Percentiles rank a stretch among this genome's conserved stretches.
Conservation (phyloP, 2,329 filamentous ascomycete genomes). For the Fusarium illudens region DNA sequence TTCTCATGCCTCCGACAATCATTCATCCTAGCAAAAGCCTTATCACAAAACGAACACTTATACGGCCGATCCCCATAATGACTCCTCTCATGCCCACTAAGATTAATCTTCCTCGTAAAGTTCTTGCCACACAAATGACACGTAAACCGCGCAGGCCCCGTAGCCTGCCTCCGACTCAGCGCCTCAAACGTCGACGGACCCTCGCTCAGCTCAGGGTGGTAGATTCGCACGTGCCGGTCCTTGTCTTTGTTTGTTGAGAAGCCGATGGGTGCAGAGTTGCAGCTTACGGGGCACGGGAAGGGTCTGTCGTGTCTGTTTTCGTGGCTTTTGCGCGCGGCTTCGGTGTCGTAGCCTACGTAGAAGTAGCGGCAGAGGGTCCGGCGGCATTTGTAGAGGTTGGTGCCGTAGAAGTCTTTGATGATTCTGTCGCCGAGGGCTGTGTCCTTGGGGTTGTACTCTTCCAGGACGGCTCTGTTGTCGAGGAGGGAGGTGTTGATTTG, state of each 20-base stretch:
- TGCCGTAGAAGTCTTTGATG: slow-evolving; percentile 48
- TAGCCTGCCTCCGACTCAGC: neutral
- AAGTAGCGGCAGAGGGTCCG: slow-evolving; percentile 54
- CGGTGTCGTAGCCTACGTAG: slow-evolving; percentile 50
- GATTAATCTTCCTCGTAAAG: slow-evolving; percentile 50
- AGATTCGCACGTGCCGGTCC: slow-evolving; percentile 37
- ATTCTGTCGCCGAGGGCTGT: slow-evolving; percentile 17
- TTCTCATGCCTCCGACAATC: slow-evolving; percentile 48
- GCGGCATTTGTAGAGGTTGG: slow-evolving; percentile 52
- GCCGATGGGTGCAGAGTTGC: slow-evolving; percentile 47
- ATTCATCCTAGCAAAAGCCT: slow-evolving; percentile 46
- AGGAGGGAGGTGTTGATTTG: slow-evolving; percentile 35
- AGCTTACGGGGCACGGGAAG: slow-evolving; percentile 47
- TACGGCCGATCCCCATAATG: slow-evolving; percentile 49
- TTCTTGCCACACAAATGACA: slow-evolving; percentile 49
- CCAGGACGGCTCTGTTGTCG: slow-evolving; percentile 27
- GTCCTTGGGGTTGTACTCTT: slow-evolving; percentile 33
- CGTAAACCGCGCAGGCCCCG: slow-evolving; percentile 9
- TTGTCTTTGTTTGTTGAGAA: slow-evolving; percentile 52
- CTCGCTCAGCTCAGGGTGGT: slow-evolving; percentile 2
- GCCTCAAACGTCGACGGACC: neutral
- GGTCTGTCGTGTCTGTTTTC: slow-evolving; percentile 51
- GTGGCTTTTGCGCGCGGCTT: slow-evolving; percentile 47
- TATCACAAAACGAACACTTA: slow-evolving; percentile 43
- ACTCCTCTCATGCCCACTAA: slow-evolving; percentile 47